Percentiles rank a stretch among this genome's conserved stretches.
Conservation (phyloP, 345 rosid genomes). For the Populus alba region DNA sequence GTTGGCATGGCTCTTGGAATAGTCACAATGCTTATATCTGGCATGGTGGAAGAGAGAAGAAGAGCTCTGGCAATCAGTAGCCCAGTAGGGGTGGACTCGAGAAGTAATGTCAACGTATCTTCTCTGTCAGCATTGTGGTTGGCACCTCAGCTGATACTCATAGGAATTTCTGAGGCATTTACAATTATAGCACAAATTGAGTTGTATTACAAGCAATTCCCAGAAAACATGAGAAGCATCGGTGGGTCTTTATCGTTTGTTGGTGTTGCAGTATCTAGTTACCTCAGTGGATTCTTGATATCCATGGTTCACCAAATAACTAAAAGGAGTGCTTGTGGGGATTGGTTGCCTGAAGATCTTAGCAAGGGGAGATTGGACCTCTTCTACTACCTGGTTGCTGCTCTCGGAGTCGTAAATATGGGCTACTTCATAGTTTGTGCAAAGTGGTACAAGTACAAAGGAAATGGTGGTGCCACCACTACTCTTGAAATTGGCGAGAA, state of each 20-base stretch:
- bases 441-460: slow-evolving; percentile 45
- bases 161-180: slow-evolving; percentile 49
- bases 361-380: slow-evolving; percentile 50
- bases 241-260: slow-evolving; percentile 46
- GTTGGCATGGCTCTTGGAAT: slow-evolving; percentile 3
- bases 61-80: neutral
- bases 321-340: slow-evolving; percentile 20
- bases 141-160: slow-evolving; percentile 43
- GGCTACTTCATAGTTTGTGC: slow-evolving; percentile 42
- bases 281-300: slow-evolving; percentile 40
- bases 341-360: slow-evolving; percentile 56
- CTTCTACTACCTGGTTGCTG: slow-evolving; percentile 44
- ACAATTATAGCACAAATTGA: slow-evolving; percentile 40
- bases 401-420: slow-evolving; percentile 30
- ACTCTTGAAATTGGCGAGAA: neutral
- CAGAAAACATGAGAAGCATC: slow-evolving; percentile 59
- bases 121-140: slow-evolving; percentile 40
- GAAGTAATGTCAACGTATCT: neutral
- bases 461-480: neutral
- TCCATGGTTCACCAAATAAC: slow-evolving; percentile 38
- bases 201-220: slow-evolving; percentile 58
- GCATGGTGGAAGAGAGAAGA: slow-evolving; percentile 10
- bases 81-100: slow-evolving; percentile 5
- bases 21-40: slow-evolving; percentile 1
- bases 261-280: slow-evolving; percentile 41